phyloP scores from a whole-genome alignment of 495 filamentous ascomycete genomes.

The Sordaria brevicollis region DNA sequence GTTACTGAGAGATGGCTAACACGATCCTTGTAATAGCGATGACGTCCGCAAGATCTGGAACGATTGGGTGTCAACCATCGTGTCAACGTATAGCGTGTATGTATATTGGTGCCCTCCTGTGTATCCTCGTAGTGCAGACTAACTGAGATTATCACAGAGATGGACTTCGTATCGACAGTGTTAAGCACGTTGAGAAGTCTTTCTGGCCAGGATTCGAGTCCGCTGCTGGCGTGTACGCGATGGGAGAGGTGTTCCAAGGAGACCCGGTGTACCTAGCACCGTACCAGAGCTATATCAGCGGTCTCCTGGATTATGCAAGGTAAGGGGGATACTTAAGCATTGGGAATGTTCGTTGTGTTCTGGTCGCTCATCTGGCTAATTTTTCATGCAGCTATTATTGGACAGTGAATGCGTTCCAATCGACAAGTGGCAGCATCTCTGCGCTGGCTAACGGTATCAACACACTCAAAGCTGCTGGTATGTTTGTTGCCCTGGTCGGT shows the following conservation, averaged over 20 bases:
- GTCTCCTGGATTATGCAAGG: conserved; percentile 61
- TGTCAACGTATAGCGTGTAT: conserved; percentile 56
- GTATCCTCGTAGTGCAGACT: not conserved
- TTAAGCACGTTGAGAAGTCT: conserved; percentile 56
- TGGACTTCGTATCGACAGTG: conserved; percentile 68
- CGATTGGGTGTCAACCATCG: conserved; percentile 53
- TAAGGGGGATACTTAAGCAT: conserved; percentile 17
- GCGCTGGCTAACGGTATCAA: conserved; percentile 50
- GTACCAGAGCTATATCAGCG: conserved; percentile 54
- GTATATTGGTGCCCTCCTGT: not conserved
- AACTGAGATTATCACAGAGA: conserved; percentile 28
- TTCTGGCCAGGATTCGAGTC: conserved; percentile 57
- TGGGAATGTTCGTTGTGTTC: not conserved
- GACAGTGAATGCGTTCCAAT: conserved; percentile 52
- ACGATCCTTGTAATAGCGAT: not conserved
- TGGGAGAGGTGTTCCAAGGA: conserved; percentile 60
- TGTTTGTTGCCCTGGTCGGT: not conserved
- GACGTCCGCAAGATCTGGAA: conserved; percentile 49
- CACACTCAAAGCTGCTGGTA: conserved; percentile 32
- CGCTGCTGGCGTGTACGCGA: conserved; percentile 59
- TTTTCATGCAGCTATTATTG: conserved; percentile 38
- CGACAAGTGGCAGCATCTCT: conserved; percentile 46
- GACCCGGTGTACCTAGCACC: conserved; percentile 49
- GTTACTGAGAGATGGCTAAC: not conserved
- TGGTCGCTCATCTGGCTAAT: not conserved